Evolutionary conservation across 129 eudicot genomes (phyloP), one percentile per base, ranked within the genome.

Genomic region (Solidago caesia): DNA sequence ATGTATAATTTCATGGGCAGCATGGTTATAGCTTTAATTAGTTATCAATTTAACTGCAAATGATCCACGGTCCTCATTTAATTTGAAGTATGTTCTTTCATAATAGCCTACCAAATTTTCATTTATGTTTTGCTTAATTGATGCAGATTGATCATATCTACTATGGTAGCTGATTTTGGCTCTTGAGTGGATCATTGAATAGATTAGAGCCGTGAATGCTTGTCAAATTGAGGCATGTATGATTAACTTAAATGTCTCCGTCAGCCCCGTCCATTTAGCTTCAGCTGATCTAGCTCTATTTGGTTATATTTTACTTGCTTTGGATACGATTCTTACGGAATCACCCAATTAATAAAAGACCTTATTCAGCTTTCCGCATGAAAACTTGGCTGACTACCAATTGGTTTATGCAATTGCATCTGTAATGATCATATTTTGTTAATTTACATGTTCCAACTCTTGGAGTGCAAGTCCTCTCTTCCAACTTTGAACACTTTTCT

Each of bases 91-190:
- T 13, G 9, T 44, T 55, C 13, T 29, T 48, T 46, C 12, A 42
- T 61, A 59, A 25, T 21, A 8, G 16, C 44, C 5, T 57, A 57
- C 44, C 8, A 16, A 41, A 12, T 0, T 57, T 14, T 68, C 26
- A 48, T 58, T 33, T 43, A 42, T 42, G 43, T 26, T 16, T 33
- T 48, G 21, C 47, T 69, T 16, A 56, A 70, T 77, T 77, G 81
- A 70, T 77, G 81, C 81, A 77, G 81, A 72, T 56, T 53, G 27
- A 56, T 49, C 13, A 13, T 47, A 21, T 76, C 59, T 55, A 13
- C 1, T 60, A 61, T 6, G 57, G 65, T 42, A 25, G 45, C 65
- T 21, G 65, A 71, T 41, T 56, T 71, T 41, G 51, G 75, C 52
- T 26, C 55, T 44, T 21, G 57, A 16, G 15, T 69, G 27, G 57